Evolutionary conservation across 2,329 filamentous ascomycete genomes (phyloP).

Genomic region (Ascochyta fabae): DNA sequence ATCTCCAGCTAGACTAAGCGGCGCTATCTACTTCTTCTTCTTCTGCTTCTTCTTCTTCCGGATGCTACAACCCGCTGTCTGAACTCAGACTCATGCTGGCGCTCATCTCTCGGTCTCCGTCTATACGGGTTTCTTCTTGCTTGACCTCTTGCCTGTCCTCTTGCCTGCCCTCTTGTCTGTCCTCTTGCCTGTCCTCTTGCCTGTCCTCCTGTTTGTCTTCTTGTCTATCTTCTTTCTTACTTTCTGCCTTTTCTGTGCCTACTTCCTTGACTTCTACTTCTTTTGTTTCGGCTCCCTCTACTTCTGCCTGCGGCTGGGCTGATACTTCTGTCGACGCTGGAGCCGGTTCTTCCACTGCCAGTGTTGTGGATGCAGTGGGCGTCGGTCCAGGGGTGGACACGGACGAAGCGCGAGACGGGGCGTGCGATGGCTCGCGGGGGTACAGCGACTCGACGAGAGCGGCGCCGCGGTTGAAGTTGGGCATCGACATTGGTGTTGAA

Average conservation of each 20-base stretch:
- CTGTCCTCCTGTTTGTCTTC: too few relatives aligned
- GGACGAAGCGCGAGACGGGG: not conserved
- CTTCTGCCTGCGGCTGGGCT: not conserved
- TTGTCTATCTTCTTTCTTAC: too few relatives aligned
- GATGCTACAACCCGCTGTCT: slow-evolving; percentile 5
- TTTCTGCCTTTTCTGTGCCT: not conserved
- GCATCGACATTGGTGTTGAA: not conserved
- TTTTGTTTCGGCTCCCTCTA: not conserved
- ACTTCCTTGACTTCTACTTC: not conserved
- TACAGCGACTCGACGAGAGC: slow-evolving; percentile 10
- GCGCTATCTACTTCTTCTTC: too few relatives aligned
- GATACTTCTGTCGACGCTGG: not conserved
- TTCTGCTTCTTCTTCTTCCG: too few relatives aligned
- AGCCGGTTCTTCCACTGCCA: not conserved
- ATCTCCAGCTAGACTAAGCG: too few relatives aligned
- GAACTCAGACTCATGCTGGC: slow-evolving; percentile 10
- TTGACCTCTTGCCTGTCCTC: not conserved
- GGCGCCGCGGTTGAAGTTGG: slow-evolving; percentile 1
- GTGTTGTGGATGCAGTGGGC: not conserved
- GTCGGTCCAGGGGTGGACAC: not conserved
- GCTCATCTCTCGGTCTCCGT: slow-evolving; percentile 1
- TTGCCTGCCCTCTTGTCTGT: not conserved
- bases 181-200: not conserved
- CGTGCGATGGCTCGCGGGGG: not conserved
- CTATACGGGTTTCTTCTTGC: not conserved